A percentile compares a stretch with the other conserved stretches of the same genome.
These are phyloP conservation scores for Graphilbum fragrans DNA, from an alignment of 2,329 filamentous ascomycete genomes.

Conservation along the genomic window DNA sequence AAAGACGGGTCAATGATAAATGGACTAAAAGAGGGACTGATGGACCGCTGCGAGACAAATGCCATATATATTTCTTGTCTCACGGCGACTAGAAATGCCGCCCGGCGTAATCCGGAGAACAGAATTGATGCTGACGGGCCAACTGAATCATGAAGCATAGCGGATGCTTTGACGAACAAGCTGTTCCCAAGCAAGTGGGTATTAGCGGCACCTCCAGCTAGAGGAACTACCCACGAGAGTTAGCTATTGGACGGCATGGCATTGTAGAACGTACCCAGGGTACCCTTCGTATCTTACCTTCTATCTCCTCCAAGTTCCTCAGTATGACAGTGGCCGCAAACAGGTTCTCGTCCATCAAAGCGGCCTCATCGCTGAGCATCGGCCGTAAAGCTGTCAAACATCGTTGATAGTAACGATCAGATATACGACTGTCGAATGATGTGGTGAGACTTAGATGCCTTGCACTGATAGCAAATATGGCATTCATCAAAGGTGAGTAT, in stretches of 20 bases:
- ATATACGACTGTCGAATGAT: not conserved
- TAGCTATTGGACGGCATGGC: not conserved
- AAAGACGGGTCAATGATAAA: not conserved
- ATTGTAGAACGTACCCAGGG: not conserved
- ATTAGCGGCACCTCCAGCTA: not conserved
- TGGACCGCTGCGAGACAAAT: constrained; percentile 1
- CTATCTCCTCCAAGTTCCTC: constrained; percentile 1
- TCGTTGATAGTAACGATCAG: constrained; percentile 1
- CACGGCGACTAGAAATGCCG: constrained; percentile 1
- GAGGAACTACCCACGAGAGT: not conserved
- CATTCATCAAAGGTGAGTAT: not conserved
- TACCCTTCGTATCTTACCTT: not conserved
- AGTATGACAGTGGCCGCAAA: constrained; percentile 4
- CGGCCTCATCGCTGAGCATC: constrained; percentile 1
- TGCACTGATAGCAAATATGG: constrained; percentile 1
- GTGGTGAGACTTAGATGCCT: not conserved
- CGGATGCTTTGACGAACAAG: constrained; percentile 2
- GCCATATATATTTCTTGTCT: constrained; percentile 2
- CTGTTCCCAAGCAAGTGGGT: constrained; percentile 2
- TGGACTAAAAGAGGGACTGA: not conserved
- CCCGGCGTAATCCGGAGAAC: not conserved
- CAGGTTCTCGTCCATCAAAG: constrained; percentile 3
- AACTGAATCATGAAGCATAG: not conserved
- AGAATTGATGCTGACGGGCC: not conserved
- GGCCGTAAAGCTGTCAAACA: not conserved